These are phyloP conservation scores for Sugiyamaella grinbergsii DNA, from an alignment of 1,139 yeast species.

Conservation along the genomic window DNA sequence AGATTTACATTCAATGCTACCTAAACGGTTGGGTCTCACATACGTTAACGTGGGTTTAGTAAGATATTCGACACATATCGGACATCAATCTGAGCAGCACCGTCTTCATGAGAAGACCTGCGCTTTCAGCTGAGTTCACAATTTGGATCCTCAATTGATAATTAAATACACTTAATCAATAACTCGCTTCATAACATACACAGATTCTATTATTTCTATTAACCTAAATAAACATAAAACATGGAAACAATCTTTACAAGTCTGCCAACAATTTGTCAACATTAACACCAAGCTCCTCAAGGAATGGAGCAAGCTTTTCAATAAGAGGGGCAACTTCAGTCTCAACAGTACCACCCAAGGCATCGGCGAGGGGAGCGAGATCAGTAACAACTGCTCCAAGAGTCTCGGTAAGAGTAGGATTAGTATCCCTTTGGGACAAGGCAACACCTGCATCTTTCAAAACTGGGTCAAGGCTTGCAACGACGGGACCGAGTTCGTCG, in stretches of 20 bases:
- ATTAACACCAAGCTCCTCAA: slow-evolving; percentile 9
- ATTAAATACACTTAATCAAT: no score
- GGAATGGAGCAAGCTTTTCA: slow-evolving; percentile 7
- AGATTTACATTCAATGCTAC: no score
- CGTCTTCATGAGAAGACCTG: no score
- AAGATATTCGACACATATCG: no score
- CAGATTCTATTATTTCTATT: background rate
- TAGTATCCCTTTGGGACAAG: background rate
- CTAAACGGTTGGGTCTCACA: no score
- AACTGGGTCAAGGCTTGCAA: slow-evolving; percentile 7
- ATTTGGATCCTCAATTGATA: no score
- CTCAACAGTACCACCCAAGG: slow-evolving; percentile 1
- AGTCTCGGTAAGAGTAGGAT: background rate
- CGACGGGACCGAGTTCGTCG: background rate
- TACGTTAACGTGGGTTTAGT: no score
- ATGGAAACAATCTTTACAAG: no score
- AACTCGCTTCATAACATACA: background rate
- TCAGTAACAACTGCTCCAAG: slow-evolving; percentile 1
- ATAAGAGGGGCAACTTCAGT: slow-evolving; percentile 1
- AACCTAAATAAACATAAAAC: background rate
- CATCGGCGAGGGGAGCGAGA: slow-evolving; percentile 5
- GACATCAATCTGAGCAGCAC: no score
- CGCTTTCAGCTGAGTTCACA: no score
- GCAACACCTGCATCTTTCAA: background rate
- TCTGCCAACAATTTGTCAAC: background rate